Evolutionary conservation across 2,329 filamentous ascomycete genomes (phyloP), one percentile per base, ranked within the genome.

Genomic region (Spiromastix sp.): DNA sequence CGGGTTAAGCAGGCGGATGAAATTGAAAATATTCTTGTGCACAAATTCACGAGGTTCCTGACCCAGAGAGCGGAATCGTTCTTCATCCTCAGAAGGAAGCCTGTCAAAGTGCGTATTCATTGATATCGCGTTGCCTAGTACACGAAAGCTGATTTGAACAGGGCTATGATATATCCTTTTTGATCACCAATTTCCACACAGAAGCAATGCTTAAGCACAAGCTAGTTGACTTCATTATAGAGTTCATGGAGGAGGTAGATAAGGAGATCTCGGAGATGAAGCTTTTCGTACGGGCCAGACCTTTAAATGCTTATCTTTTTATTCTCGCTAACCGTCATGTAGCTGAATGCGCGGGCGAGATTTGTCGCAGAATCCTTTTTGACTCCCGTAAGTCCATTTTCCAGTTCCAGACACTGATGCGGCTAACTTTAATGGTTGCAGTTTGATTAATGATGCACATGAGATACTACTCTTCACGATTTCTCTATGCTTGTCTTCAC

Each of bases 211-310:
- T 96, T 57, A 96, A 96, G 71, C 89, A 98, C 60, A 96, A 98
- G 70, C 72, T 98, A 49, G 93, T 98, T 21, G 91, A 98, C 60
- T 98, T 98, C 55, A 93, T 98, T 49, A 95, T 98, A 47, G 81
- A 96, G 55, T 98, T 98, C 55, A 96, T 98, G 89, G 89, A 98
- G 63, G 91, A 98, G 60, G 93, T 98, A 4, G 93, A 98, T 63
- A 98, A 98, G 71, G 91, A 98, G 63, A 98, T 98, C 41, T 96
- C 91, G 3, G 93, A 98, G 67, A 96, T 98, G 91, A 98, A 98
- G 74, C 81, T 98, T 52, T 98, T 98, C 63, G 89, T 95, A 74
- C 49, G 85, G 70, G 28, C 20, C 30, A n/a, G 21, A 7, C 21
- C 7, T 7, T 24, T 24, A n/a, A n/a, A 24, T 24, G n/a, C 21